These are phyloP conservation scores for Cercospora beticola DNA, from an alignment of 2,329 filamentous ascomycete species.

Conservation along the genomic window DNA sequence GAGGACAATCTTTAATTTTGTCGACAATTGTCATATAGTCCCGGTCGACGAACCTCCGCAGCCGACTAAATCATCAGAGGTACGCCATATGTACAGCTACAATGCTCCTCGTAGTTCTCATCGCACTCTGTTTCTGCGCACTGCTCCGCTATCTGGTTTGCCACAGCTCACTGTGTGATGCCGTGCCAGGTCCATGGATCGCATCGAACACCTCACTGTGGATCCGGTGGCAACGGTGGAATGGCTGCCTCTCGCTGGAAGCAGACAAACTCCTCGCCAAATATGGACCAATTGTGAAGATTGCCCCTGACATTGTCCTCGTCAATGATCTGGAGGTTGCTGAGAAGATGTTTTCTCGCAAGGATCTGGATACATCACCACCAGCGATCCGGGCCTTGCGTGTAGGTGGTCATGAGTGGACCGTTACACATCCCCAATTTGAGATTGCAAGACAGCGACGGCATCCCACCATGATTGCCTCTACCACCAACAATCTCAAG, in stretches of 20 bases:
- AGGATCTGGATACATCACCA: constrained; percentile 10
- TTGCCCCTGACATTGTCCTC: neutral
- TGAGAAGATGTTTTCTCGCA: neutral
- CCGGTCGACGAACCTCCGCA: neutral
- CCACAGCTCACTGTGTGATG: neutral
- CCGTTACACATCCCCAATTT: constrained; percentile 2
- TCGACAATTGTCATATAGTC: neutral
- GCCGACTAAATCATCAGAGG: neutral
- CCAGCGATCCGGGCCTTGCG: constrained; percentile 5
- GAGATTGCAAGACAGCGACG: neutral
- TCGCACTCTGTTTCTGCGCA: neutral
- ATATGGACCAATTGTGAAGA: neutral
- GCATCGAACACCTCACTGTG: neutral
- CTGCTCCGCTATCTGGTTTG: neutral
- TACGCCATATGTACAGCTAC: neutral
- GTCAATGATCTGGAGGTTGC: neutral
- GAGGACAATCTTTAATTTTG: neutral
- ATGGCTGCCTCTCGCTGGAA: neutral
- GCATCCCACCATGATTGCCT: neutral
- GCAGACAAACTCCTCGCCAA: neutral
- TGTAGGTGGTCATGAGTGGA: constrained; percentile 11
- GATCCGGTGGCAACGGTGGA: neutral
- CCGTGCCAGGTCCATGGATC: neutral
- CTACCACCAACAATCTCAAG: neutral
- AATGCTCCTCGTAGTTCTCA: neutral